Percentiles rank a stretch among this genome's conserved stretches.
Evolutionary conservation across 352 stramenopile genomes (phyloP).

Genomic region (Globisporangium spiculum): DNA sequence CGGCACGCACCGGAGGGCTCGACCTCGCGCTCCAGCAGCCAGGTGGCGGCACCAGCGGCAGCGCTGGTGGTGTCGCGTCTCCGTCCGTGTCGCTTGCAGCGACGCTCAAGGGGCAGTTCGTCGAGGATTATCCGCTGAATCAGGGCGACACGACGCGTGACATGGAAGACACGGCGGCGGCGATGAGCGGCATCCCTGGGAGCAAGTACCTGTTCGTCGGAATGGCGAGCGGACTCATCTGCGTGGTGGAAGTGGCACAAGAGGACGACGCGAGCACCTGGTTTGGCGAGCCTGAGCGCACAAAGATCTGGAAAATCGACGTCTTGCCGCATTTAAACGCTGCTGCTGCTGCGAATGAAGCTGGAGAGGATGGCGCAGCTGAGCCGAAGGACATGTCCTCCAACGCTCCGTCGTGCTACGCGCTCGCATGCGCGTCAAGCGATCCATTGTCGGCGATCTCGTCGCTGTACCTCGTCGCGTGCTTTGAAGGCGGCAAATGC

Average conservation of each 20-base stretch:
- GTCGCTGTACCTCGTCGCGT: slow-evolving; percentile 57
- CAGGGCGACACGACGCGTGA: slow-evolving; percentile 44
- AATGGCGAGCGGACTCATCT: slow-evolving; percentile 71
- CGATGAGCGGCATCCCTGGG: slow-evolving; percentile 44
- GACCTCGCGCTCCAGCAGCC: slow-evolving; percentile 22
- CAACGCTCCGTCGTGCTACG: slow-evolving; percentile 44
- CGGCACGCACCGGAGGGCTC: slow-evolving; percentile 17
- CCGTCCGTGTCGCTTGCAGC: background rate
- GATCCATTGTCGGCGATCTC: slow-evolving; percentile 26
- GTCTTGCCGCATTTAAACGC: slow-evolving; percentile 50
- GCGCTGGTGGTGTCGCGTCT: background rate
- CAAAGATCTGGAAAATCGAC: slow-evolving; percentile 79
- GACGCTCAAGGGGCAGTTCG: slow-evolving; percentile 25
- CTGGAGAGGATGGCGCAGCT: background rate
- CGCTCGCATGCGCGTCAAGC: slow-evolving; percentile 44
- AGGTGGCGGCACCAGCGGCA: background rate
- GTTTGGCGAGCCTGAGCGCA: slow-evolving; percentile 29
- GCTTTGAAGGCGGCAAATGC: slow-evolving; percentile 75
- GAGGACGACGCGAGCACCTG: slow-evolving; percentile 20
- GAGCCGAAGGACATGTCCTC: slow-evolving; percentile 10
- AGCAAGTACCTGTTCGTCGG: slow-evolving; percentile 68
- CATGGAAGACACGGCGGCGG: slow-evolving; percentile 42
- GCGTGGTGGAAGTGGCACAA: slow-evolving; percentile 50
- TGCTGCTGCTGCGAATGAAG: background rate
- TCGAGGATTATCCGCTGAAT: slow-evolving; percentile 62